Evolutionary conservation across 192 early-diverging fungal species (phyloP), one percentile per base, ranked within the genome.

Genomic region (Gryganskiella cystojenkinii): DNA sequence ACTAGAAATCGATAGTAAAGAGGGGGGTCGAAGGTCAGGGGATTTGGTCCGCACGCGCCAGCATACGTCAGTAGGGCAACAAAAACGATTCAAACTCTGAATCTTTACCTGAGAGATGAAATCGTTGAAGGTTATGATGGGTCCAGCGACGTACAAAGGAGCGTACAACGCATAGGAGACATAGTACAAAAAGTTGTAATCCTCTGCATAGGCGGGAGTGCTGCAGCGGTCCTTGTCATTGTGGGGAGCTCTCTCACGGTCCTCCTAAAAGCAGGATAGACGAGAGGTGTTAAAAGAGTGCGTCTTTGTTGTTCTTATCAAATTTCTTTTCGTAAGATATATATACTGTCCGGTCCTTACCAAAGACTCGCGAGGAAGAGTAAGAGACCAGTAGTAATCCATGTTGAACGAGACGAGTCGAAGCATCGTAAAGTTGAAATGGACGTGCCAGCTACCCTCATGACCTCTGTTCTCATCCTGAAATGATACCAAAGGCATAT

Each of bases 121-220:
- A 74, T 94, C 90, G 80, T 98, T 99, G 83, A 92, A 99, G 7
- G 96, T 91, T 49, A 98, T 92, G 45, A 99, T 96, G 20, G 97
- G 97, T 4, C 97, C 97, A 27, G 95, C 92, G 45, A 98, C 68
- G 80, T 95, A 99, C 45, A 99, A 84, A 5, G 97, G 97, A n/a
- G 92, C 89, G 63, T 99, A 99, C 20, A 94, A 52, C 9, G 92
- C 72, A 73, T 96, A 98, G 0, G 90, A 82, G 58, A 93, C 81
- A 71, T 93, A 99, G 78, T 92, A 89, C 56, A 85, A 67, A 47
- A 93, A 86, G 46, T 90, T 90, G 81, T 97, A 99, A 53, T 97
- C 94, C 3, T 64, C 54, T 1, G 59, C 56, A 56, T 81, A 71
- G n/a, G 86, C 84, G 24, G 93, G 82, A 8, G 53, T 67, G 30